Conservation (phyloP, 495 filamentous ascomycete species). For the Podospora didyma region DNA sequence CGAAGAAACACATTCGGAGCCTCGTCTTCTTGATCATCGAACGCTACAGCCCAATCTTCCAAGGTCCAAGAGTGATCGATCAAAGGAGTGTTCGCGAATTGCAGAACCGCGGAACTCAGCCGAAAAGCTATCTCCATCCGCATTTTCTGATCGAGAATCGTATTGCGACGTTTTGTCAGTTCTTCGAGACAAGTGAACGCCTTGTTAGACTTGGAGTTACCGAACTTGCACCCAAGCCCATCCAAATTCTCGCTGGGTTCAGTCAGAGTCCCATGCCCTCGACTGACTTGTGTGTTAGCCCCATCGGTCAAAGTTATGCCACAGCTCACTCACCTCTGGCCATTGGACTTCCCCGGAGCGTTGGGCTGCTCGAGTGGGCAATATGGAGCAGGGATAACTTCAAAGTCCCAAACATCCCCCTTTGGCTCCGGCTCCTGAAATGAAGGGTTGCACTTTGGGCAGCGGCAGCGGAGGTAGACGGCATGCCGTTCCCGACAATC, state of each 20-base stretch:
- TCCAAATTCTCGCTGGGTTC: no score
- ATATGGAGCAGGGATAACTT: neutral
- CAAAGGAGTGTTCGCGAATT: slow-evolving; percentile 9
- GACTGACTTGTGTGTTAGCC: no score
- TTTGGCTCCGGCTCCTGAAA: slow-evolving; percentile 2
- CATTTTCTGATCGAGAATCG: neutral
- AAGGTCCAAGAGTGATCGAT: slow-evolving; percentile 7
- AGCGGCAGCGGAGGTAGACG: neutral
- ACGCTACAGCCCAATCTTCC: slow-evolving; percentile 1
- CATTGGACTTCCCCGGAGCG: no score
- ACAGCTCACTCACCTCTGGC: no score
- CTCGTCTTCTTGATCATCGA: no score
- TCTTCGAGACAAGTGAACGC: no score
- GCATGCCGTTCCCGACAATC: neutral
- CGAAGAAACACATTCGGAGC: no score
- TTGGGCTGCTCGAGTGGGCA: no score
- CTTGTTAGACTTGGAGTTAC: no score
- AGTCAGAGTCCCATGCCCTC: no score
- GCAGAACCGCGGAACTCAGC: slow-evolving; percentile 12
- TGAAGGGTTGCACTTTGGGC: neutral
- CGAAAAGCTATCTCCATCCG: slow-evolving; percentile 13
- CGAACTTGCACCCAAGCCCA: no score
- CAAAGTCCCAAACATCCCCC: slow-evolving; percentile 1
- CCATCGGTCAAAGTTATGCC: no score
- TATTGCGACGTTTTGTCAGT: neutral